Percentiles rank a stretch among this genome's conserved stretches.
These are phyloP conservation scores for Castanea sativa DNA, from an alignment of 306 rosid genomes.

Conservation along the genomic window DNA sequence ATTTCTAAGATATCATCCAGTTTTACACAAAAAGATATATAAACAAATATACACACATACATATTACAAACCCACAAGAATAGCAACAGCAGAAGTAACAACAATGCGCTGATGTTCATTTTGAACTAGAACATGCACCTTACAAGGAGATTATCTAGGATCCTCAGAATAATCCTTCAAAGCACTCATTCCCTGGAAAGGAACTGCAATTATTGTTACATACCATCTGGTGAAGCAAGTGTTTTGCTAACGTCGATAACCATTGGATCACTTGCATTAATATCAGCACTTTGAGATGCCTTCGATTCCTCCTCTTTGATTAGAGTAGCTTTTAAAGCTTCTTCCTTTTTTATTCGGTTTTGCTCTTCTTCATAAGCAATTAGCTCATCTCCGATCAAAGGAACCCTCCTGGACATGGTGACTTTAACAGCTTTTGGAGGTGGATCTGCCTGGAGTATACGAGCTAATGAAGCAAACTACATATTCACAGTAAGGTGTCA, in stretches of 20 bases:
- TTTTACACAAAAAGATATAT: neutral
- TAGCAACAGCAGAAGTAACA: neutral
- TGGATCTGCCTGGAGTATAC: slow-evolving; percentile 95
- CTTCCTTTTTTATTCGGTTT: slow-evolving; percentile 81
- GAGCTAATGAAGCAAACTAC: slow-evolving; percentile 93
- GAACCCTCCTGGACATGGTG: slow-evolving; percentile 86
- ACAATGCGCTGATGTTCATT: neutral
- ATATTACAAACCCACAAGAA: neutral
- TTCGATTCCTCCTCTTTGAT: slow-evolving; percentile 82
- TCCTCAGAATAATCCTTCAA: neutral
- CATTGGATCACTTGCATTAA: slow-evolving; percentile 69
- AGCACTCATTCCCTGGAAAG: slow-evolving; percentile 16
- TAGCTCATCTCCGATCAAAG: slow-evolving; percentile 91
- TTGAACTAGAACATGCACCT: neutral
- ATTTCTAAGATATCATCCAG: slow-evolving; percentile 14
- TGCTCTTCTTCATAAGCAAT: slow-evolving; percentile 95
- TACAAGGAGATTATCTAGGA: neutral
- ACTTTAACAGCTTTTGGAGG: slow-evolving; percentile 99
- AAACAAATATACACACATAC: neutral
- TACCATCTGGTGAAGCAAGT: slow-evolving; percentile 59
- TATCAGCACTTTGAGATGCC: slow-evolving; percentile 54
- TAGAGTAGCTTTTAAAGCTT: slow-evolving; percentile 83
- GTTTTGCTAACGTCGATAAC: slow-evolving; percentile 57
- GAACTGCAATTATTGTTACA: slow-evolving; percentile 1
- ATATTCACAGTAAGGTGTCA: slow-evolving; percentile 20